A percentile compares a stretch with the other conserved stretches of the same genome.
Evolutionary conservation across 208 protist species (phyloP).

Genomic region (Blastocrithidia nonstop): DNA sequence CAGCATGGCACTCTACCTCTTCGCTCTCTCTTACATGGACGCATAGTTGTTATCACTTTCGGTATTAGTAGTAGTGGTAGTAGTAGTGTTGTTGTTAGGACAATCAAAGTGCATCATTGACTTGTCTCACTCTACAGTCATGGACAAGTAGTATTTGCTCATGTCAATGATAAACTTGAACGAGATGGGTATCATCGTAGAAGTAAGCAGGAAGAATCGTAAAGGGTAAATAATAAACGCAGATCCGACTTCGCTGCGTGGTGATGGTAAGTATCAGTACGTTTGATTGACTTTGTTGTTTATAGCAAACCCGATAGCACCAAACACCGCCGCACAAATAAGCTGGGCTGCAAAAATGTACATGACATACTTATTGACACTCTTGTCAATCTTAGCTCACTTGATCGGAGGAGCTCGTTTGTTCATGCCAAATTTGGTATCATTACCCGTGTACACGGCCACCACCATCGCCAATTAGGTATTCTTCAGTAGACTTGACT

Average conservation of each 20-base stretch:
- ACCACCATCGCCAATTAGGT: slow-evolving; percentile 63
- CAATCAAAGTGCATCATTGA: slow-evolving; percentile 57
- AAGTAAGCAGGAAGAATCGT: slow-evolving; percentile 90
- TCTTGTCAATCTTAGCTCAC: slow-evolving; percentile 85
- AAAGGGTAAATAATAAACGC: slow-evolving; percentile 77
- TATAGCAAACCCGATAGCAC: slow-evolving; percentile 51
- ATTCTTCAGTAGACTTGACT: slow-evolving; percentile 81
- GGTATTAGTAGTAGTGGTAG: too few relatives aligned
- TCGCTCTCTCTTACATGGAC: not conserved
- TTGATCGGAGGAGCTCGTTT: slow-evolving; percentile 79
- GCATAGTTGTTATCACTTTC: not conserved
- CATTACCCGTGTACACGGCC: slow-evolving; percentile 90
- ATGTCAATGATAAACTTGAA: slow-evolving; percentile 94
- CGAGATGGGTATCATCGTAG: slow-evolving; percentile 94
- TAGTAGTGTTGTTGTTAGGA: too few relatives aligned
- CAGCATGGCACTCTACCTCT: not conserved
- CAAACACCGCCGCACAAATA: slow-evolving; percentile 53
- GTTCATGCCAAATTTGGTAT: slow-evolving; percentile 92
- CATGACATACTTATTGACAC: slow-evolving; percentile 74
- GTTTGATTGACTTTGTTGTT: slow-evolving; percentile 21
- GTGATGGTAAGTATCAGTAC: slow-evolving; percentile 58
- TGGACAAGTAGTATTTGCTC: slow-evolving; percentile 88
- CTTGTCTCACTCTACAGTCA: slow-evolving; percentile 84
- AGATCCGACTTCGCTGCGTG: slow-evolving; percentile 9
- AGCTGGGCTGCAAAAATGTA: slow-evolving; percentile 84